Base-by-base conservation (phyloP, 148 eudicot species). In the Persicaria maculosa region DNA sequence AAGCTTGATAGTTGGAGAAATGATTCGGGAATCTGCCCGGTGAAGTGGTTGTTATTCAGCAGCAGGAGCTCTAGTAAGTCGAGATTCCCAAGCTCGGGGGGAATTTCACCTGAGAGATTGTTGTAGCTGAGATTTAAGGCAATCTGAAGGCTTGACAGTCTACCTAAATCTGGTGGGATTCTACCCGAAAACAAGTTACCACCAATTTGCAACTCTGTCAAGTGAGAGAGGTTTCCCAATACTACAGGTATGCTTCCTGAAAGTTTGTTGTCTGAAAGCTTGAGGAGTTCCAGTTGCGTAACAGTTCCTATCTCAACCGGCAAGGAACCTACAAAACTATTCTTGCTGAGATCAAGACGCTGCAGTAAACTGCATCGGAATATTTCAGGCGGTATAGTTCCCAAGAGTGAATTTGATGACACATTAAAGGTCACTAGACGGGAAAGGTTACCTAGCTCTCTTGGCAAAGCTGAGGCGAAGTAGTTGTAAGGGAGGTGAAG, bases 131-230 rank as follows among this genome's bases (percentile, higher is more conserved):
- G 70, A 57, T 94, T 94, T 65, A 94, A 84, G 44, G 87, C 89
- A 43, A 94, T 94, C 80, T 94, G 98, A 43, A 94, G 92, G 76
- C 87, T 77, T 44, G 80, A 74, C 46, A 94, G 76, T 44, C 74
- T 87, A 52, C 98, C 96, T 40, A 94, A 78, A 75, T 84, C 86
- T 17, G 78, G 57, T 43, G 98, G 98, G 53, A 94, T 90, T 72
- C 50, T 74, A 7, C 98, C 98, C 2, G 87, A 81, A 67, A 94
- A 87, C 50, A 77, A 81, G 77, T 92, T 94, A 16, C 98, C 96
- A 22, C 98, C 98, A 90, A 92, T 87, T 76, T 92, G 97, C 74
- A 93, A 79, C 74, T 91, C 98, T 0, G 92, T 88, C 48, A 93
- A 76, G 74, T 83, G 86, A 40, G 85, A 71, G 15, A 91, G 80